Conservation (phyloP, 1,284 basidiomycete species). For the Agroathelia rolfsii region DNA sequence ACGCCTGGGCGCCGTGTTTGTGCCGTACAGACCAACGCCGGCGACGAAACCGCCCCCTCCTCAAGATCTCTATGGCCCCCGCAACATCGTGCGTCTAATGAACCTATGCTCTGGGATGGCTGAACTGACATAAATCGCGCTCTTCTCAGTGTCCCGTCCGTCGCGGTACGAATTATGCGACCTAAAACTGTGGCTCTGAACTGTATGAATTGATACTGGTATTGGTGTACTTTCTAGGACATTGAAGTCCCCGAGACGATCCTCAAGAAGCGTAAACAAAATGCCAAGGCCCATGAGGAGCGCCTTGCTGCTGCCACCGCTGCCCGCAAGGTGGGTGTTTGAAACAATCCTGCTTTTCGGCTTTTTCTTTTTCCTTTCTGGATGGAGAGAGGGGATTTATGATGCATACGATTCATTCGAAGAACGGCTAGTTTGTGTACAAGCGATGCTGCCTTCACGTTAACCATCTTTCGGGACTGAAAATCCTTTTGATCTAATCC, state of each 20-base stretch:
- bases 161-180: conserved; percentile 68
- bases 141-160: conserved; percentile 48
- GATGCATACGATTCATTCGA: conserved; percentile 78
- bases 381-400: too few relatives aligned
- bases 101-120: conserved; percentile 1
- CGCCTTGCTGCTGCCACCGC: conserved; percentile 79
- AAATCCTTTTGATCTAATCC: conserved; percentile 6
- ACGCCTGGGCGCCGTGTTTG: too few relatives aligned
- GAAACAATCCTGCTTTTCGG: conserved; percentile 8
- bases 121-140: conserved; percentile 12
- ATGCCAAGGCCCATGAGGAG: conserved; percentile 95
- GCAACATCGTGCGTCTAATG: conserved; percentile 52
- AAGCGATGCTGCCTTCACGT: conserved; percentile 72
- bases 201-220: neutral
- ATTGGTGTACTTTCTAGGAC: conserved; percentile 34
- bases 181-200: conserved; percentile 11
- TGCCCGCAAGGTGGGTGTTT: conserved; percentile 79
- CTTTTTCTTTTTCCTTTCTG: conserved; percentile 14
- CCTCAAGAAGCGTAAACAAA: conserved; percentile 99
- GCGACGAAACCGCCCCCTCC: too few relatives aligned
- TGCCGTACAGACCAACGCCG: too few relatives aligned
- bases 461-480: conserved; percentile 99
- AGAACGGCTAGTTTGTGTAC: conserved; percentile 56
- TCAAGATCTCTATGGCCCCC: conserved; percentile 54
- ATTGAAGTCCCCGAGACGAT: conserved; percentile 97